Evolutionary conservation across 1,284 basidiomycete genomes (phyloP), one percentile per base, ranked within the genome.

Genomic region (Leccinum solheimii): DNA sequence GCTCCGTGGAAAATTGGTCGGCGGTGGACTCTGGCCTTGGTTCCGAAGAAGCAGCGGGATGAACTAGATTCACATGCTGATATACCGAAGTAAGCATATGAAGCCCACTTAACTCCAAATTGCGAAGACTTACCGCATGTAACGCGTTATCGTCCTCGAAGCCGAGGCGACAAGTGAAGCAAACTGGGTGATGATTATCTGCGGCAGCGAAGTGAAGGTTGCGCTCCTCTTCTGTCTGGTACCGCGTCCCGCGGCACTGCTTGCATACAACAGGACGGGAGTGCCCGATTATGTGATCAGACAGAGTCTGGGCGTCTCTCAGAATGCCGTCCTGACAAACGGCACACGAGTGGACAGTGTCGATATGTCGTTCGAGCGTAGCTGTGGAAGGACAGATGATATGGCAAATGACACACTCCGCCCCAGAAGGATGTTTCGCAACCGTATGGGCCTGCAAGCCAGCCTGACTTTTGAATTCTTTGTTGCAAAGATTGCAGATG

Each of bases 191-290:
- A 43, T 62, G 1, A 34, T 68, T 71, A 51, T 69, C 65, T 36
- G 64, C 45, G n/a, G 64, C 58, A 27, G 62, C 55, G 11, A 75
- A 74, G 55, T 73, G 72, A 60, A 69, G 55, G 9, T 14, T 48
- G 23, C 56, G 68, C 14, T 72, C 73, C 26, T 68, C 72, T 55
- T 75, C 73, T 23, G 75, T 75, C 57, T 27, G 63, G 55, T 73
- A 72, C 52, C 62, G 69, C 30, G 69, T 71, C 43, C 68, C 66
- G 52, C n/a, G n/a, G n/a, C 72, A 76, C 43, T 11, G 65, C 61
- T 62, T 66, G 67, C 72, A 73, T 32, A 32, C 43, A 51, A 73
- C 49, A 26, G 70, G 67, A 60, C 64, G 69, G n/a, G 73, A 64
- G 54, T 73, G 72, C 34, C 67, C 68, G 50, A 64, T 27, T 63